phyloP scores from a whole-genome alignment of 2,329 filamentous ascomycete genomes.

The Claviceps maximensis region DNA sequence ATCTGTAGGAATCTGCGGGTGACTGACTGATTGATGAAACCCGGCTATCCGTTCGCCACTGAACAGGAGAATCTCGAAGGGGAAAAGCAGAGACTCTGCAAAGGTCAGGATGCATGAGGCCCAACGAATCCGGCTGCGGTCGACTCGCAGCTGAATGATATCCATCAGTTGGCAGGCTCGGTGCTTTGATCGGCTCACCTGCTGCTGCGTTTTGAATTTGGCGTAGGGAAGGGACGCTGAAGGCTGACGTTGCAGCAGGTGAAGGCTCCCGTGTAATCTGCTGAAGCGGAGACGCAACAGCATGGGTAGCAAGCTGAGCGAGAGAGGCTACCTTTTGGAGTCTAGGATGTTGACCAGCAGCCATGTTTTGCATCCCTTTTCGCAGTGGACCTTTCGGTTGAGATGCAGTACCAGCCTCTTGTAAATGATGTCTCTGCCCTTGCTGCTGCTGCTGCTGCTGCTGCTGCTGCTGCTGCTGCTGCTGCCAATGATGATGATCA shows the following conservation, averaged over 20 bases:
- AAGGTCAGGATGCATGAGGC: neutral
- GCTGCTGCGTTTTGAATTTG: neutral
- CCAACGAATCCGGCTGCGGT: neutral
- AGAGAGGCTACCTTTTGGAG: neutral
- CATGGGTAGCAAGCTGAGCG: neutral
- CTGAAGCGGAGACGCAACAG: neutral
- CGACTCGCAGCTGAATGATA: neutral
- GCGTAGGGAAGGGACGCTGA: neutral
- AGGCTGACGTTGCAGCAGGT: neutral
- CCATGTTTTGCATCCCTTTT: neutral
- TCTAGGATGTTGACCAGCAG: neutral
- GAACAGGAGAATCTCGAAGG: slow-evolving; percentile 7
- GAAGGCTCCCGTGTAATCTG: neutral
- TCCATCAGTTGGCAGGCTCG: neutral
- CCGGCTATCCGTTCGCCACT: slow-evolving; percentile 7
- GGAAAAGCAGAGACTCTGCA: slow-evolving; percentile 4
- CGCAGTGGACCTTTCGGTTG: neutral
- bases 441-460: no score
- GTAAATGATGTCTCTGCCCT: no score
- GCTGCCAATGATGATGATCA: no score
- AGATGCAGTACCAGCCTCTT: neutral
- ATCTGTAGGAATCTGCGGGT: slow-evolving; percentile 6
- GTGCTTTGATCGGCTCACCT: slow-evolving; percentile 4
- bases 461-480: no score
- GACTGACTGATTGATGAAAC: slow-evolving; percentile 9